Conservation (phyloP, 2,329 filamentous ascomycete species). For the Neofusicoccum parvum region DNA sequence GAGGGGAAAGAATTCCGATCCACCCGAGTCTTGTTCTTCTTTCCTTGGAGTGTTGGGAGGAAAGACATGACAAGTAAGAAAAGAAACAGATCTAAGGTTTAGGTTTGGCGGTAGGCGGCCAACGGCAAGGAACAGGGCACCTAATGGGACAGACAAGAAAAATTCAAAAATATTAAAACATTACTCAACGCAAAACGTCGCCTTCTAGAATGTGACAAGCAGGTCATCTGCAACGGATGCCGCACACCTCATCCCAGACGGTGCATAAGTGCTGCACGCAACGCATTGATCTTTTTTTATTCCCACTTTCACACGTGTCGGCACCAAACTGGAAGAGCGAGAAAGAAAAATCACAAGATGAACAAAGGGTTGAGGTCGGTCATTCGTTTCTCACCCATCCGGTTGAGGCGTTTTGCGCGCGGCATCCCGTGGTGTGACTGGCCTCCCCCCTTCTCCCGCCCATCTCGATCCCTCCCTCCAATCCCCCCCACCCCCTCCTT, state of each 20-base stretch:
- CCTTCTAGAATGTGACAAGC: too few relatives aligned
- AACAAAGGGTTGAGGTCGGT: too few relatives aligned
- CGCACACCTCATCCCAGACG: not conserved
- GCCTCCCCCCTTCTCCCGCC: too few relatives aligned
- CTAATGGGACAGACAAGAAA: not conserved
- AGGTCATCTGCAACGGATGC: too few relatives aligned
- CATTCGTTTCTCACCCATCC: too few relatives aligned
- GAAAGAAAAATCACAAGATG: not conserved
- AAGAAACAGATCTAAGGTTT: not conserved
- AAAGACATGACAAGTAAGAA: not conserved
- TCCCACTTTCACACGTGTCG: not conserved
- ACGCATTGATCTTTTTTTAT: not conserved
- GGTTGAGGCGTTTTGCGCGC: too few relatives aligned
- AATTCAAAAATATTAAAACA: not conserved
- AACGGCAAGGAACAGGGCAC: not conserved
- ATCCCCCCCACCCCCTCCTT: too few relatives aligned
- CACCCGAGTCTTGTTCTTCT: not conserved
- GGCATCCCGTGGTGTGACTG: too few relatives aligned
- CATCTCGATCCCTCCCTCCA: too few relatives aligned
- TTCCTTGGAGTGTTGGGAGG: not conserved
- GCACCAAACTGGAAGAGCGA: not conserved
- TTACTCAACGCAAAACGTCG: not conserved
- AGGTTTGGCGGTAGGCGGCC: not conserved
- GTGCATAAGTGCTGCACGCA: not conserved
- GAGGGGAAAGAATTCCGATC: not conserved